Conservation (phyloP, 2,329 filamentous ascomycete species). For the Aspergillus versicolor region DNA sequence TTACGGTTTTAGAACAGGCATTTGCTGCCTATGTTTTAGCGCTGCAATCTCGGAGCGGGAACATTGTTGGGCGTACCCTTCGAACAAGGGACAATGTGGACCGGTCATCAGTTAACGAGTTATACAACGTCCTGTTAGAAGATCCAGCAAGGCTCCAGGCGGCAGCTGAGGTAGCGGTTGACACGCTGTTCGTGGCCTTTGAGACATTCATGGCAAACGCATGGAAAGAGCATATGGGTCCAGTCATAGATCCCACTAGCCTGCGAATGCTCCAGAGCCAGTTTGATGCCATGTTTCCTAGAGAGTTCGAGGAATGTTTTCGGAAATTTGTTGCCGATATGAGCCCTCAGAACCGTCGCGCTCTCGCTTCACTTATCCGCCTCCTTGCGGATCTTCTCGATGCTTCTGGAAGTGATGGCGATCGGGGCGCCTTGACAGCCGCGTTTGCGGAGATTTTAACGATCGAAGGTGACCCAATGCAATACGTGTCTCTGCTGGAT, state of each 20-base stretch:
- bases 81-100: conserved; percentile 70
- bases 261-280: conserved; percentile 69
- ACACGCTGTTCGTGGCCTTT: conserved; percentile 86
- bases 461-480: conserved; percentile 70
- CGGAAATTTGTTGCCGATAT: conserved; percentile 53
- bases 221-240: conserved; percentile 85
- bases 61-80: conserved; percentile 75
- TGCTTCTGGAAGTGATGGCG: conserved; percentile 85
- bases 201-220: conserved; percentile 88
- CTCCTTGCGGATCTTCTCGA: conserved; percentile 84
- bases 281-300: conserved; percentile 43
- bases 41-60: conserved; percentile 80
- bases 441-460: conserved; percentile 87
- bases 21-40: conserved; percentile 80
- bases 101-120: conserved; percentile 78
- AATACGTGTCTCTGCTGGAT: conserved; percentile 86
- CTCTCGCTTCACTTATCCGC: conserved; percentile 80
- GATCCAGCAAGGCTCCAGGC: conserved; percentile 75
- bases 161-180: conserved; percentile 72
- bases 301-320: conserved; percentile 58
- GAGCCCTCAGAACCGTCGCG: conserved; percentile 64
- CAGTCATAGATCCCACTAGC: conserved; percentile 70
- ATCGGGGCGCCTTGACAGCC: conserved; percentile 81
- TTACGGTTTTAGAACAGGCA: conserved; percentile 77
- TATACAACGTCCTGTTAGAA: conserved; percentile 86